Conservation (phyloP, 331 rosid species). For the Quercus lobata region DNA sequence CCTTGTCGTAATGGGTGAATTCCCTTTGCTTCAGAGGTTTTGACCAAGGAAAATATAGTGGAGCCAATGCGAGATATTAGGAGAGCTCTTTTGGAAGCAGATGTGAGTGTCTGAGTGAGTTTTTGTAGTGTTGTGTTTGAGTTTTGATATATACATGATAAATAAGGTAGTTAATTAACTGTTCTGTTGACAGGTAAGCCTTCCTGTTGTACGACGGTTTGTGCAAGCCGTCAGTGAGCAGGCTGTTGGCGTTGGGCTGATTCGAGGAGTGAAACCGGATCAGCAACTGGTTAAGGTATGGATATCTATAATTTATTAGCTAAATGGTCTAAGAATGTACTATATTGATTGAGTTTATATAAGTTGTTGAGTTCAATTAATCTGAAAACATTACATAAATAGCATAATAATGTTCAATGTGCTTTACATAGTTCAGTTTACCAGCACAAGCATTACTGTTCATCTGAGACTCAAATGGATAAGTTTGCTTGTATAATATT, state of each 20-base stretch:
- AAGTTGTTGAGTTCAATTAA: background rate
- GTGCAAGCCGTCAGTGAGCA: constrained; percentile 91
- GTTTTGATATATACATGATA: background rate
- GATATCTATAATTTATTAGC: background rate
- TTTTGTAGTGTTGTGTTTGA: background rate
- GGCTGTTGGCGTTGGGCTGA: constrained; percentile 92
- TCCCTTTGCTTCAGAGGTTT: constrained; percentile 64
- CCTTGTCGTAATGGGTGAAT: background rate
- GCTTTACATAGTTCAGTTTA: background rate
- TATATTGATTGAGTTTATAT: background rate
- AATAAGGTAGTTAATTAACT: constrained; percentile 13
- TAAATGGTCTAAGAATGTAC: background rate
- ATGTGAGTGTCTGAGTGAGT: constrained; percentile 46
- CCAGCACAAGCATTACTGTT: background rate
- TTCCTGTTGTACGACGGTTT: constrained; percentile 97
- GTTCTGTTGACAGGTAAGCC: constrained; percentile 75
- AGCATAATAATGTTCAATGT: background rate
- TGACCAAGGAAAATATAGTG: constrained; percentile 88
- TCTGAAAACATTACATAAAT: background rate
- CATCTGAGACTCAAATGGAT: background rate
- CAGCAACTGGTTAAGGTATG: constrained; percentile 94
- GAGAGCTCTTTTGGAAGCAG: constrained; percentile 98
- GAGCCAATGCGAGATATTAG: constrained; percentile 98
- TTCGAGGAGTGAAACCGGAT: constrained; percentile 87
- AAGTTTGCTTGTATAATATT: background rate